Base-by-base conservation (phyloP, 768 basidiomycete genomes). In the Holtermannia corniformis region DNA sequence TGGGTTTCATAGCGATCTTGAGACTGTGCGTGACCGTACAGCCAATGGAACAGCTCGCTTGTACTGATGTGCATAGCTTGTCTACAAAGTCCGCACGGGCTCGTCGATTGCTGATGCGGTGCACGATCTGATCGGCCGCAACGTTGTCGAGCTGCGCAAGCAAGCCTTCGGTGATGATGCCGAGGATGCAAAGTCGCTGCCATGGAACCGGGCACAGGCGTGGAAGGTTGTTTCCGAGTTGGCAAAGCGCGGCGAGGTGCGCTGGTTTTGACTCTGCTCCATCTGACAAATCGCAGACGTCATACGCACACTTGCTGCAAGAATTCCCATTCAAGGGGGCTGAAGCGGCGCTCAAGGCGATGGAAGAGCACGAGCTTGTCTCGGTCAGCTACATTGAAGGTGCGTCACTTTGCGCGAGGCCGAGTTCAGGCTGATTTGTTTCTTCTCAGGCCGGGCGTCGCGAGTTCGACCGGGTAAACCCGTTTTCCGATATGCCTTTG, bases 291-390 rank as follows among this genome's bases (percentile, higher is more conserved):
- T 12, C n/a, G 66, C 81, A 90, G 87, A 73, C 88, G 7, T 78
- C 86, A 10, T 96, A 96, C 68, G 80, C 89, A 50, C 82, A 88
- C 20, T 76, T 87, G 3, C 74, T 97, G 49, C 72, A 85, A 47
- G 84, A 87, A 47, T 84, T 84, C 65, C 88, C 87, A 0, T 95
- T 92, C 80, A 91, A 89, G 67, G 87, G 85, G n/a, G 83, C 91
- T 58, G 91, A 93, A 65, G 74, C 76, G 16, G 77, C 87, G 1
- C 66, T 97, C 50, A 79, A 87, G 56, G 80, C 78, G 24, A 83
- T 97, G 81, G 93, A 96, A 67, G 84, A 87, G 56, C 82, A 84
- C 4, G 92, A 73, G 43, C 56, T 97, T 47, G 87, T 99, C 55
- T 76, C 82, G 0, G 84, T 99, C 44, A 78, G 78, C 5, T 87